These are phyloP conservation scores for Anisodus tanguticus DNA, from an alignment of 257 asterid genomes.

Conservation along the genomic window DNA sequence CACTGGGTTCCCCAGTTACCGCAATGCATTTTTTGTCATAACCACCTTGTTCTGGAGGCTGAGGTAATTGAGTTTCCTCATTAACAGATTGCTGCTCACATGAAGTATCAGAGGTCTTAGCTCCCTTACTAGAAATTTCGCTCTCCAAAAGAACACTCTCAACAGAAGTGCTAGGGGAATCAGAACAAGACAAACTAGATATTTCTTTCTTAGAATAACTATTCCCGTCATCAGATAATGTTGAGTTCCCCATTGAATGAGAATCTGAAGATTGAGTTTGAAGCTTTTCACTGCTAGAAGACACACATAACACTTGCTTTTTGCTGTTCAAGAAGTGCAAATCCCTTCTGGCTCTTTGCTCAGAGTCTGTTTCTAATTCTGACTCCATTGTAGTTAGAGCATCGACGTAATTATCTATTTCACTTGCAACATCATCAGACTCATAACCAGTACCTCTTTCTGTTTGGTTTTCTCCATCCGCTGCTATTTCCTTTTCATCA, in stretches of 20 bases:
- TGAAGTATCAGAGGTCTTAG: slow-evolving; percentile 38
- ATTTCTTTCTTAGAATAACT: slow-evolving; percentile 40
- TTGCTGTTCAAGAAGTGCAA: slow-evolving; percentile 40
- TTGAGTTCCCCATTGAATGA: slow-evolving; percentile 58
- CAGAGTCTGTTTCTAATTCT: slow-evolving; percentile 72
- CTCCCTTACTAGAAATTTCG: slow-evolving; percentile 32
- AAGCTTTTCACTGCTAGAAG: slow-evolving; percentile 48
- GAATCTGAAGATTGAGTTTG: slow-evolving; percentile 61
- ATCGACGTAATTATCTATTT: slow-evolving; percentile 75
- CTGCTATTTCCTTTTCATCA: slow-evolving; percentile 50
- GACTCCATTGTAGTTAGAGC: slow-evolving; percentile 81
- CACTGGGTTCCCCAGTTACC: slow-evolving; percentile 36
- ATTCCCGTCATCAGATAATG: slow-evolving; percentile 57
- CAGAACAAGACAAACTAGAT: slow-evolving; percentile 48
- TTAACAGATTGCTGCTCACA: slow-evolving; percentile 13
- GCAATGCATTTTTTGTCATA: slow-evolving; percentile 30
- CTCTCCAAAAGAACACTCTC: slow-evolving; percentile 40
- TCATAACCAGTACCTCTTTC: slow-evolving; percentile 52
- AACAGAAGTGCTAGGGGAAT: slow-evolving; percentile 40
- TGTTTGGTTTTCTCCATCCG: slow-evolving; percentile 53
- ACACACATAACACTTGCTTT: slow-evolving; percentile 41
- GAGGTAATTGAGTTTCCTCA: slow-evolving; percentile 30
- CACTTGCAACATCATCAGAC: slow-evolving; percentile 74
- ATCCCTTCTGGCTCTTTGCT: slow-evolving; percentile 56
- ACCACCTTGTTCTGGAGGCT: slow-evolving; percentile 32